Conservation (phyloP, 2,329 filamentous ascomycete species). For the Talaromyces sp. region DNA sequence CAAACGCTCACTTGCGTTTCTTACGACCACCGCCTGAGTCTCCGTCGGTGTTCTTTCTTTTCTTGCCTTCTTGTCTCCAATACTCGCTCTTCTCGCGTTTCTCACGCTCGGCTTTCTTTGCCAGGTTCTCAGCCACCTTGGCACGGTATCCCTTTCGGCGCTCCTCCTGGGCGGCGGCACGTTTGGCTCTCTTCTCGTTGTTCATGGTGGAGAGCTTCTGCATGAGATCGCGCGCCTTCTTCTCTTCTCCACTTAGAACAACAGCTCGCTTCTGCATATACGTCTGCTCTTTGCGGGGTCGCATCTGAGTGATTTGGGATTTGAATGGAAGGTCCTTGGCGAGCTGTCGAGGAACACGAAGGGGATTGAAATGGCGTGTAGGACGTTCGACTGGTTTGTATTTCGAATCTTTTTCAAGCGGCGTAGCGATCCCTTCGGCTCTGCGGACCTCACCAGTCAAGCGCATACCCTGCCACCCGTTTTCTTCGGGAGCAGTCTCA, state of each 20-base stretch:
- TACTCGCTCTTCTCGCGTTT: slow-evolving; percentile 90
- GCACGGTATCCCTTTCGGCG: slow-evolving; percentile 73
- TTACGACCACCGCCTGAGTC: slow-evolving; percentile 50
- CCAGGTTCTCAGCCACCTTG: slow-evolving; percentile 75
- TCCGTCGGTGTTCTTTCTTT: slow-evolving; percentile 58
- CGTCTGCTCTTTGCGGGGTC: slow-evolving; percentile 73
- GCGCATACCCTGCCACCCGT: slow-evolving; percentile 82
- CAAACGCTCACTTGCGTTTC: slow-evolving; percentile 38
- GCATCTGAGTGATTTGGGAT: slow-evolving; percentile 79
- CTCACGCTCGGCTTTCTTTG: slow-evolving; percentile 82
- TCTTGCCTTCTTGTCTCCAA: slow-evolving; percentile 87
- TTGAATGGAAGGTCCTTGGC: slow-evolving; percentile 87
- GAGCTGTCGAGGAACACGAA: slow-evolving; percentile 47
- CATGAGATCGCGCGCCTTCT: slow-evolving; percentile 81
- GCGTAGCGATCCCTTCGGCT: slow-evolving; percentile 70
- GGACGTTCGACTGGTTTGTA: slow-evolving; percentile 65
- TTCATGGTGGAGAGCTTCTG: slow-evolving; percentile 87
- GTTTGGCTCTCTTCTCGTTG: slow-evolving; percentile 85
- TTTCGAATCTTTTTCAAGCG: slow-evolving; percentile 75
- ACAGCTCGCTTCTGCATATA: slow-evolving; percentile 96
- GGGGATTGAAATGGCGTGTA: slow-evolving; percentile 71
- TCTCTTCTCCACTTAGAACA: slow-evolving; percentile 80
- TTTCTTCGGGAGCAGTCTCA: slow-evolving; percentile 30
- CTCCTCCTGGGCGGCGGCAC: slow-evolving; percentile 82
- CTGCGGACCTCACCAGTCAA: slow-evolving; percentile 87